Conservation (phyloP, 106 monocot species). For the Dendrobium officinale region DNA sequence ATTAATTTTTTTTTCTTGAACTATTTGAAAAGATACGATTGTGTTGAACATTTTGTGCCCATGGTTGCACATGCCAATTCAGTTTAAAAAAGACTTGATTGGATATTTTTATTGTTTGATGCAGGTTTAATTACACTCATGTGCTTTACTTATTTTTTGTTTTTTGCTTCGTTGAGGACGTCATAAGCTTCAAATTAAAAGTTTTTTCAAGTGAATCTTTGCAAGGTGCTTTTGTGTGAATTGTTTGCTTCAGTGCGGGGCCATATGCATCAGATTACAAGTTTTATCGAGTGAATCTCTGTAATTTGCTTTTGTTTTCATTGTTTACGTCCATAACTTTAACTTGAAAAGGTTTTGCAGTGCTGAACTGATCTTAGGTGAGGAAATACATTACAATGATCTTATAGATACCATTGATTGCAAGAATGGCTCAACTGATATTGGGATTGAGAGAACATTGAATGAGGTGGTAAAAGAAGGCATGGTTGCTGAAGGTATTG, state of each 20-base stretch:
- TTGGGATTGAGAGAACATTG: constrained; percentile 9
- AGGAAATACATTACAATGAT: constrained; percentile 85
- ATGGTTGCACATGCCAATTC: neutral
- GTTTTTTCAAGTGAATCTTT: too few species aligned
- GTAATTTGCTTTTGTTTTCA: neutral
- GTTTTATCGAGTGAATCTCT: neutral
- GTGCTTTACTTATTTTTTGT: neutral
- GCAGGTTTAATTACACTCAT: neutral
- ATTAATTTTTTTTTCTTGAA: too few species aligned
- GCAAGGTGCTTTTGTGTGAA: too few species aligned
- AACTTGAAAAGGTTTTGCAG: constrained; percentile 23
- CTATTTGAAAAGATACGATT: too few species aligned
- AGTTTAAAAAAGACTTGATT: neutral
- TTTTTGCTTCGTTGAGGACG: neutral
- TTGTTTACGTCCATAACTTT: neutral
- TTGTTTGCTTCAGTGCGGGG: neutral
- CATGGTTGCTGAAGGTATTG: constrained; percentile 21
- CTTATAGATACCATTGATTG: constrained; percentile 32
- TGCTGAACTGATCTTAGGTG: constrained; percentile 62
- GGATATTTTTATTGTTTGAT: neutral
- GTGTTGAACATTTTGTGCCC: neutral
- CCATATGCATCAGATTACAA: neutral
- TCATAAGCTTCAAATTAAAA: neutral
- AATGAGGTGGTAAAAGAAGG: constrained; percentile 3
- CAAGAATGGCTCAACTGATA: constrained; percentile 5